phyloP scores from a whole-genome alignment of 176 grass and related monocot genomes.

The Carex littledalei region DNA sequence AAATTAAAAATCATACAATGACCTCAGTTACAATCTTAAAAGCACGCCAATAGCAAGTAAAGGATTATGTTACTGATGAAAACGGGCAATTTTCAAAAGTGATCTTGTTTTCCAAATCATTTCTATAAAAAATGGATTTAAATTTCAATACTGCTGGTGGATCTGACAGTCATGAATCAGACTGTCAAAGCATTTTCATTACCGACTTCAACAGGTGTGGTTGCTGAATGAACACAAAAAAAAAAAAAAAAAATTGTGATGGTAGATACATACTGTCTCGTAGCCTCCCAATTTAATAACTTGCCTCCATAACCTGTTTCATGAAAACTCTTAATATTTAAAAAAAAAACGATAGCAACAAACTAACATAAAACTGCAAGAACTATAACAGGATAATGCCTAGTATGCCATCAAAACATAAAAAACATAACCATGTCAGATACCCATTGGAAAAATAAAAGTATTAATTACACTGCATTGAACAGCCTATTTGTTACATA shows the following conservation, averaged over 20 bases:
- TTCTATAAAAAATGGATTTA: neutral
- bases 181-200: neutral
- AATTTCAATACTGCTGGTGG: neutral
- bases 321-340: slow-evolving; percentile 12
- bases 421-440: neutral
- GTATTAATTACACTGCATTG: neutral
- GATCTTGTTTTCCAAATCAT: neutral
- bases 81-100: neutral
- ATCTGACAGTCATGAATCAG: neutral
- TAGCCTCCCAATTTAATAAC: slow-evolving; percentile 90
- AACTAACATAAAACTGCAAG: neutral
- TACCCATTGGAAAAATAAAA: neutral
- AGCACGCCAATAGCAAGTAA: too few species aligned
- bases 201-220: neutral
- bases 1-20: neutral
- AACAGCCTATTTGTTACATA: neutral
- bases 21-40: neutral
- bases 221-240: neutral
- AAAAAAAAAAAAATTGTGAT: neutral
- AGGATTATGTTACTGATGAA: neutral
- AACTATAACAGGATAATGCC: neutral
- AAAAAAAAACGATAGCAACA: neutral
- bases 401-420: neutral
- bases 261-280: slow-evolving; percentile 55
- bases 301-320: slow-evolving; percentile 93